phyloP scores from a whole-genome alignment of 352 stramenopile genomes.

The Phytophthora megakarya region DNA sequence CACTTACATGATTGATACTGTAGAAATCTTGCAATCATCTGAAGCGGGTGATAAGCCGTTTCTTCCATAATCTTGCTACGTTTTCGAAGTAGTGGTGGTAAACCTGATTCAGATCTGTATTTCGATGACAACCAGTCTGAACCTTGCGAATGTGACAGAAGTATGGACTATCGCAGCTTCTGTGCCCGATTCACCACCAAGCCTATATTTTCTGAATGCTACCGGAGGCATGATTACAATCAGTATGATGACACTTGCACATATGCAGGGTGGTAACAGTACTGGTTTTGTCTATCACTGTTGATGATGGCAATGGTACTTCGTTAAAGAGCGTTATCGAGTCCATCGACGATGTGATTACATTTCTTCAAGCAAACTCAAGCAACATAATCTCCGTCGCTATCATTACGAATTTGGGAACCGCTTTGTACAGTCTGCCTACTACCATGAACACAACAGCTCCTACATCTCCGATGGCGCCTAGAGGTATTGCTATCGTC shows the following conservation, averaged over 20 bases:
- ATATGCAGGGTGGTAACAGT: slow-evolving; percentile 58
- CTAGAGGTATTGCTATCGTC: slow-evolving; percentile 32
- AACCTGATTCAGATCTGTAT: slow-evolving; percentile 57
- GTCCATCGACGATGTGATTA: slow-evolving; percentile 29
- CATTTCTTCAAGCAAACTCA: slow-evolving; percentile 33
- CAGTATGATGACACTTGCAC: slow-evolving; percentile 47
- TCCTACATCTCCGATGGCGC: slow-evolving; percentile 36
- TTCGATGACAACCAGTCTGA: slow-evolving; percentile 19
- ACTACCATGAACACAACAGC: slow-evolving; percentile 34
- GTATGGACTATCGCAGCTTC: slow-evolving; percentile 36
- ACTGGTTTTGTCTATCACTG: slow-evolving; percentile 47
- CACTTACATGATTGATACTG: slow-evolving; percentile 11
- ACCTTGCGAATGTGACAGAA: slow-evolving; percentile 16
- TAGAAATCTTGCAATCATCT: slow-evolving; percentile 47
- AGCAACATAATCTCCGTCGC: slow-evolving; percentile 45
- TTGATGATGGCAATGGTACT: slow-evolving; percentile 33
- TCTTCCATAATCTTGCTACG: slow-evolving; percentile 42
- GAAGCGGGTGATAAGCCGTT: slow-evolving; percentile 29
- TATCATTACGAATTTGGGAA: slow-evolving; percentile 45
- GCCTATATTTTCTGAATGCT: slow-evolving; percentile 54
- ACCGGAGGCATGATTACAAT: slow-evolving; percentile 55
- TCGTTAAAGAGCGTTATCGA: slow-evolving; percentile 22
- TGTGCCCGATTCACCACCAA: slow-evolving; percentile 44
- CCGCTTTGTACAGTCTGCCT: slow-evolving; percentile 37
- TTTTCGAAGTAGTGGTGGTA: slow-evolving; percentile 58